Evolutionary conservation across 257 asterid species (phyloP), one percentile per base, ranked within the genome.

Genomic region (Buddleja alternifolia): DNA sequence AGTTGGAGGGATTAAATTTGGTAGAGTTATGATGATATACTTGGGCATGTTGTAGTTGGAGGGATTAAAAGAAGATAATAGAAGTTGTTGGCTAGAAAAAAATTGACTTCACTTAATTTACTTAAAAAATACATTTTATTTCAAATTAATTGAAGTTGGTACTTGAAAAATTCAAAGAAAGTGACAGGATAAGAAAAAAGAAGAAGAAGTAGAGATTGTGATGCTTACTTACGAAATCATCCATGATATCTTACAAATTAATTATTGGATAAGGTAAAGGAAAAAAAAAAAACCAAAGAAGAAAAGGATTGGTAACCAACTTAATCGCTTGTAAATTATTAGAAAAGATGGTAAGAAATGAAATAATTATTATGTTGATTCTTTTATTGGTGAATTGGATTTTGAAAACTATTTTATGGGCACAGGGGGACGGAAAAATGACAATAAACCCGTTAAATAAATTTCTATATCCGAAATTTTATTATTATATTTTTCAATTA

Each of bases 1-100:
- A 53, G 78, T 67, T 73, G 73, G 70, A 74, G 74, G 75, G 75
- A 44, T 56, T 15, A 50, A 29, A 1, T 29, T 29, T 29, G 34
- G 5, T 8, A 41, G 39, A 59, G 25, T 70, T 25, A 29, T 53
- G 32, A 6, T 40, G 50, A 15, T 53, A 10, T 74, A 29, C 34
- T 63, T 46, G 21, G 42, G 60, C 19, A 15, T 48, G 5, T 23
- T 15, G 78, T 65, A 54, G 76, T 68, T 73, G 73, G 67, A 72
- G 75, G 73, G 75, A 50, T 50, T 11, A 54, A 29, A 56, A 64
- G 57, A 73, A 63, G 69, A 71, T 58, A 36, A 68, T 36, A 17
- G 42, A 67, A 56, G 74, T 10, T 6, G 19, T 51, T 66, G 73
- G 70, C 41, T 62, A 40, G 25, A 63, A 25, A 34, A 63, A 25